Conservation (phyloP, 148 eudicot species). For the Rhododendron griersonianum region DNA sequence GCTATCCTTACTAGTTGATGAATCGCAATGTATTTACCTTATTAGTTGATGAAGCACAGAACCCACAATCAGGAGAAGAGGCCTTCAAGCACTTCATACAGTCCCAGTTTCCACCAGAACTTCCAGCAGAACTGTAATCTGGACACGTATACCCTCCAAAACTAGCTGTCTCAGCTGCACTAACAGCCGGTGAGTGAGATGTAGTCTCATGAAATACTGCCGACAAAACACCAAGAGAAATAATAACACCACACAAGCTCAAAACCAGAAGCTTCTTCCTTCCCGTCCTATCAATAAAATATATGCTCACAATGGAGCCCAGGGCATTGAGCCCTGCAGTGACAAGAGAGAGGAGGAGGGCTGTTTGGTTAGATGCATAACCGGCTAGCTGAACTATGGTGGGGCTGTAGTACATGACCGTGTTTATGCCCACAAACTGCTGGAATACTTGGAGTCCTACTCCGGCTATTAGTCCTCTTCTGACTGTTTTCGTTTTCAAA, state of each 20-base stretch:
- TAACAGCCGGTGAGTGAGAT: conserved; percentile 40
- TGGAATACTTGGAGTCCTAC: conserved; percentile 64
- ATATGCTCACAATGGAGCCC: conserved; percentile 58
- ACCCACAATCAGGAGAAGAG: conserved; percentile 35
- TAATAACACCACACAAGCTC: conserved; percentile 43
- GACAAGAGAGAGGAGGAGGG: conserved; percentile 60
- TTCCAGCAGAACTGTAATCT: conserved; percentile 17
- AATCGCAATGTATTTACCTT: conserved; percentile 23
- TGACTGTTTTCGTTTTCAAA: conserved; percentile 31
- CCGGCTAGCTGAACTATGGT: conserved; percentile 65
- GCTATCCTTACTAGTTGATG: background rate
- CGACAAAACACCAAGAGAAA: conserved; percentile 38
- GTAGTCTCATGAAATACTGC: conserved; percentile 42
- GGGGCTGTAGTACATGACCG: conserved; percentile 67
- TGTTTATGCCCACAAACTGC: conserved; percentile 69
- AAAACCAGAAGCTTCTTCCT: conserved; percentile 53
- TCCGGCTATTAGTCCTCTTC: conserved; percentile 52
- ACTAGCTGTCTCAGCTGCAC: conserved; percentile 22
- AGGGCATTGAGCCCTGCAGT: conserved; percentile 57
- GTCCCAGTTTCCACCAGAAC: conserved; percentile 25
- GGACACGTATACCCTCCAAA: conserved; percentile 33
- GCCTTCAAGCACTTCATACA: conserved; percentile 50
- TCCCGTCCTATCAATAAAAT: conserved; percentile 55
- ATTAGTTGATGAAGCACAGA: conserved; percentile 35
- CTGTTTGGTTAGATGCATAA: conserved; percentile 53